Evolutionary conservation across 73 alveolate species (phyloP), one percentile per base, ranked within the genome.

Genomic region (Durusdinium trenchii): DNA sequence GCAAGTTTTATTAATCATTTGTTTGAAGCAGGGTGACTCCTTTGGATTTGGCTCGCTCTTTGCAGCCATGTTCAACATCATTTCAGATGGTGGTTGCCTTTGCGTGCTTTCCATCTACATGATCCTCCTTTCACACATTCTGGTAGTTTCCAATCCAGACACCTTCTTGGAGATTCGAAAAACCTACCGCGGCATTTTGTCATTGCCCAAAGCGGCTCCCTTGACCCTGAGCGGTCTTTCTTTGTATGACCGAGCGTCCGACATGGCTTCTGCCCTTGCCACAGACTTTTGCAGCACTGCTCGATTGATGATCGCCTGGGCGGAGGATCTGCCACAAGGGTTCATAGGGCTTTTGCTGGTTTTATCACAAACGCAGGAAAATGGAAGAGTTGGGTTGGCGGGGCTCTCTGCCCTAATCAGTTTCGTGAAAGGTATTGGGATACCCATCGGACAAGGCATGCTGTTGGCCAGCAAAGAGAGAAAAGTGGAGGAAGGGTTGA

Each of bases 281-380:
- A 43, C 14, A 6, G 94, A 83, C 47, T 83, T 83, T 0, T 43
- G 36, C 52, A 50, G 94, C 75, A 4, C 52, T n/a, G 73, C 75
- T 6, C 73, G 94, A 20, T 38, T 83, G 6, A 50, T 83, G 52
- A 47, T 83, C n/a, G 73, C 94, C 5, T 47, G 69, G 69, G 50
- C 18, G 6, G 94, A 83, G 32, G 94, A 83, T 48, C n/a, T 16
- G 52, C 94, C 94, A 36, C 94, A 83, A 83, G 94, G 94, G 38
- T 18, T 83, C 30, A 14, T 50, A 28, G 94, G 94, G 23, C 38
- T 82, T 7, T n/a, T 2, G 47, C 48, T 82, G 1, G 93, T n/a
- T 16, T 30, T 48, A 6, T 45, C 52, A n/a, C 84, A 73, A 48
- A 30, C 32, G 12, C 52, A 73, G 20, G 52, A 73, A 3, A n/a